Percentiles rank a stretch among this genome's conserved stretches.
phyloP scores from a whole-genome alignment of 2,329 filamentous ascomycete genomes.

The Graphilbum fragrans region DNA sequence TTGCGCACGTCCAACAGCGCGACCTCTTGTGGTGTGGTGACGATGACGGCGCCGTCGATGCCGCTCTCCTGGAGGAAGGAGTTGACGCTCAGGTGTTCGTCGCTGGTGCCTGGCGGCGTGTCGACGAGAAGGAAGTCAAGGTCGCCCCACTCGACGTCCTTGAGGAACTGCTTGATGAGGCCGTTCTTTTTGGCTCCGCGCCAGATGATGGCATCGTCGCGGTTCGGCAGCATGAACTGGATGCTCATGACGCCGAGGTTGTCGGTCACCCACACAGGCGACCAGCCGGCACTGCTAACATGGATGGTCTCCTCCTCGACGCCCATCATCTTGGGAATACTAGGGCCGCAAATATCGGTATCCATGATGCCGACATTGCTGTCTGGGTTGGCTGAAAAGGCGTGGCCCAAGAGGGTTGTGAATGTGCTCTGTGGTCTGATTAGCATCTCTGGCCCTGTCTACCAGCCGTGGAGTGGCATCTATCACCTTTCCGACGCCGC shows the following conservation, averaged over 20 bases:
- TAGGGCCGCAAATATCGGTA: constrained; percentile 92
- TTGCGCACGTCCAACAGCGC: constrained; percentile 85
- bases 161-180: constrained; percentile 92
- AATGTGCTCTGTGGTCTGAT: constrained; percentile 10
- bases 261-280: constrained; percentile 88
- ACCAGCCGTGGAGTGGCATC: constrained; percentile 20
- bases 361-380: constrained; percentile 90
- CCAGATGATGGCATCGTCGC: constrained; percentile 96
- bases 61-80: constrained; percentile 81
- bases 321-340: constrained; percentile 98
- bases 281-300: constrained; percentile 79
- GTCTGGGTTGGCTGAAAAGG: constrained; percentile 75
- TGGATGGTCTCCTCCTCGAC: constrained; percentile 91
- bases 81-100: constrained; percentile 92
- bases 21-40: constrained; percentile 94
- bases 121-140: constrained; percentile 89
- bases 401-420: constrained; percentile 41
- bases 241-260: constrained; percentile 95
- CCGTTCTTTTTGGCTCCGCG: constrained; percentile 97
- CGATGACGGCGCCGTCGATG: constrained; percentile 84
- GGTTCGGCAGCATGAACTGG: constrained; percentile 92
- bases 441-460: not conserved
- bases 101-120: constrained; percentile 87
- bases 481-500: constrained; percentile 74
- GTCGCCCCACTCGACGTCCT: constrained; percentile 96